Percentiles rank a stretch among this genome's conserved stretches.
Evolutionary conservation across 2,329 filamentous ascomycete species (phyloP).

Genomic region (Fusarium domesticum): DNA sequence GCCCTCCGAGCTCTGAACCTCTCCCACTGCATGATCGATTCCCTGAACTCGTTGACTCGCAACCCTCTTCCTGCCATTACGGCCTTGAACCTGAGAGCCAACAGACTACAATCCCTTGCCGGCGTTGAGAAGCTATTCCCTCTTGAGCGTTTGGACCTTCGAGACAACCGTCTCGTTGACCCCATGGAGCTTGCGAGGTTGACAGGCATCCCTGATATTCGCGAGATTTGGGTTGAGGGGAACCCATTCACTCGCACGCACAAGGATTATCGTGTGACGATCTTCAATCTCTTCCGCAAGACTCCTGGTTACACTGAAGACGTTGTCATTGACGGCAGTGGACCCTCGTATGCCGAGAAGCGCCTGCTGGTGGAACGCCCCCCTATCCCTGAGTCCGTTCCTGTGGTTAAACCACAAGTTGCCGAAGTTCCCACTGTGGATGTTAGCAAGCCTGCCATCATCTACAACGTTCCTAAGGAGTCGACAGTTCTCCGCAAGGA

Average conservation of each 20-base stretch:
- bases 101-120: slow-evolving; percentile 80
- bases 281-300: slow-evolving; percentile 93
- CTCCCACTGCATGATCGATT: slow-evolving; percentile 97
- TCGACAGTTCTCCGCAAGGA: slow-evolving; percentile 58
- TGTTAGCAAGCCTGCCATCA: slow-evolving; percentile 64
- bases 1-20: slow-evolving; percentile 89
- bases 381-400: slow-evolving; percentile 70
- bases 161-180: slow-evolving; percentile 89
- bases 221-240: slow-evolving; percentile 86
- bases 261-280: slow-evolving; percentile 77
- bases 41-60: slow-evolving; percentile 78
- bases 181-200: slow-evolving; percentile 86
- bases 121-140: slow-evolving; percentile 87
- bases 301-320: slow-evolving; percentile 90
- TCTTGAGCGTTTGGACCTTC: slow-evolving; percentile 82
- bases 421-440: slow-evolving; percentile 62
- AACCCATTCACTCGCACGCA: slow-evolving; percentile 92
- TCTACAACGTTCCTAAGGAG: slow-evolving; percentile 51
- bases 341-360: slow-evolving; percentile 80
- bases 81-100: slow-evolving; percentile 84
- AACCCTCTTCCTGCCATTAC: slow-evolving; percentile 91
- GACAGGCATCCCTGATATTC: slow-evolving; percentile 85
- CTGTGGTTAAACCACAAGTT: slow-evolving; percentile 68
- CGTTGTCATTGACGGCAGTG: slow-evolving; percentile 79
- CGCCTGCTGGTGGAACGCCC: slow-evolving; percentile 80